phyloP scores from a whole-genome alignment of 1,139 yeast genomes.

The Hemisphaericaspora xylofermentans region DNA sequence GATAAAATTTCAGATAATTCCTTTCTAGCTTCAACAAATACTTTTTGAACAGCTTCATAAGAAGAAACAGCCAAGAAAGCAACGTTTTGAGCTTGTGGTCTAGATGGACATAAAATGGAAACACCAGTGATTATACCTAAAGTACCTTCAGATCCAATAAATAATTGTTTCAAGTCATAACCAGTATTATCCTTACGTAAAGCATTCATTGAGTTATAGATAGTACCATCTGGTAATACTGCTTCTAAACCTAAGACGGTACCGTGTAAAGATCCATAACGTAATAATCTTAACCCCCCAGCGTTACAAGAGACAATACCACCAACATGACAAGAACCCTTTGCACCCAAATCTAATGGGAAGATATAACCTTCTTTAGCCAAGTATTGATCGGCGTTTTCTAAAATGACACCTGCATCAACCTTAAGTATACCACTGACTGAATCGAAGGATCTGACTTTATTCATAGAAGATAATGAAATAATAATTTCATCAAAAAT shows the following conservation, averaged over 20 bases:
- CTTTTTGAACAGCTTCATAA: slow-evolving; percentile 78
- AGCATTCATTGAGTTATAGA: slow-evolving; percentile 75
- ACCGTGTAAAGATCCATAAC: slow-evolving; percentile 94
- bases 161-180: slow-evolving; percentile 85
- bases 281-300: slow-evolving; percentile 84
- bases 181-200: slow-evolving; percentile 94
- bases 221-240: slow-evolving; percentile 85
- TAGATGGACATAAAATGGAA: slow-evolving; percentile 86
- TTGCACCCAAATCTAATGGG: slow-evolving; percentile 95
- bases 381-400: slow-evolving; percentile 76
- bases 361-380: slow-evolving; percentile 84
- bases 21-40: slow-evolving; percentile 74
- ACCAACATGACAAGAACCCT: slow-evolving; percentile 95
- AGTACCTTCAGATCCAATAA: slow-evolving; percentile 93
- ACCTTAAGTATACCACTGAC: slow-evolving; percentile 83
- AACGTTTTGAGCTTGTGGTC: slow-evolving; percentile 84
- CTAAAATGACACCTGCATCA: slow-evolving; percentile 90
- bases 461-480: slow-evolving; percentile 68
- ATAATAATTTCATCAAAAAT: slow-evolving; percentile 87
- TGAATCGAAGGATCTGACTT: slow-evolving; percentile 76
- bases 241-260: slow-evolving; percentile 88
- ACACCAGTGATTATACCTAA: slow-evolving; percentile 89
- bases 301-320: slow-evolving; percentile 97
- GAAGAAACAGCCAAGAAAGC: slow-evolving; percentile 83
- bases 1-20: slow-evolving; percentile 85